Conservation (phyloP, 1,284 basidiomycete genomes). For the Butyriboletus regius region DNA sequence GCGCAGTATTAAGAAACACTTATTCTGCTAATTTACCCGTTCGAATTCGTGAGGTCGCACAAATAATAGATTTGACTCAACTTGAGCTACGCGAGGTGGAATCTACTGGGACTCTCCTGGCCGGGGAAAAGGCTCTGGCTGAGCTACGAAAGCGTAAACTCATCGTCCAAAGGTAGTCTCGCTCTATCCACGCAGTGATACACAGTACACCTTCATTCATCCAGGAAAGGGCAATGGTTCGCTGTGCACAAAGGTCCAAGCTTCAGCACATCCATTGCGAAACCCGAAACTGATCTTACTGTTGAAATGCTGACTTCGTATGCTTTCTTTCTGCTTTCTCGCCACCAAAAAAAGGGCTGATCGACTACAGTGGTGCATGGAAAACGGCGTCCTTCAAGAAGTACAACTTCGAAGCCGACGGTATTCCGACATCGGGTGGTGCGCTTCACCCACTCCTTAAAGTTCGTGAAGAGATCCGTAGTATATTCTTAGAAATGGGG, state of each 20-base stretch:
- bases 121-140: conserved; percentile 73
- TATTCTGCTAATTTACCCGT: neutral
- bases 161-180: conserved; percentile 55
- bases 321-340: conserved; percentile 22
- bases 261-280: conserved; percentile 89
- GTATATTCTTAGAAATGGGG: conserved; percentile 99
- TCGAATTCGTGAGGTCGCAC: conserved; percentile 41
- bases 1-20: neutral
- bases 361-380: conserved; percentile 69
- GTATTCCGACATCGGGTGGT: conserved; percentile 79
- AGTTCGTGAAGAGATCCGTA: conserved; percentile 94
- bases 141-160: conserved; percentile 92
- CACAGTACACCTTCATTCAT: neutral
- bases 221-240: conserved; percentile 92
- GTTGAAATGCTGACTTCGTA: conserved; percentile 90
- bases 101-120: conserved; percentile 59
- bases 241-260: conserved; percentile 76
- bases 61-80: conserved; percentile 68
- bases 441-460: conserved; percentile 94
- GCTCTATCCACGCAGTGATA: neutral
- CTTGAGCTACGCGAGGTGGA: conserved; percentile 71
- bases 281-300: conserved; percentile 96
- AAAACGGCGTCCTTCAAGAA: conserved; percentile 90
- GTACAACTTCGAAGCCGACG: conserved; percentile 98
- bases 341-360: conserved; percentile 1